phyloP scores from a whole-genome alignment of 1,284 basidiomycete genomes.

The Wallemia hederae region DNA sequence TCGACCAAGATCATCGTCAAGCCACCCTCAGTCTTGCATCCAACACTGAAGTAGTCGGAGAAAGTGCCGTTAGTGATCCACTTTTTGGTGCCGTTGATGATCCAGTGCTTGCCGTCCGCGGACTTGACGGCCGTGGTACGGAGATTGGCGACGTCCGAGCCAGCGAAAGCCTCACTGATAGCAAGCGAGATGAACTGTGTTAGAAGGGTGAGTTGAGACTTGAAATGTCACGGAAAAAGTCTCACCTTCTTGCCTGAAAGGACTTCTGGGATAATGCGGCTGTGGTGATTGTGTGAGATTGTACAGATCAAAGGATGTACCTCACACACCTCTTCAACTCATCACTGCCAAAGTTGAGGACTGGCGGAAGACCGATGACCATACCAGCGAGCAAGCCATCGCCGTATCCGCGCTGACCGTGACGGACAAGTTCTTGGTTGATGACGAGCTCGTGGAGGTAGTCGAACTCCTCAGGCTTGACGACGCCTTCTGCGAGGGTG shows the following conservation, averaged over 20 bases:
- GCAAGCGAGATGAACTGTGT: slow-evolving; percentile 43
- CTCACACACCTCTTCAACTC: slow-evolving; percentile 39
- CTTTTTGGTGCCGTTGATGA: slow-evolving; percentile 59
- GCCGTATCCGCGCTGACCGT: slow-evolving; percentile 50
- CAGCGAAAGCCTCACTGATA: slow-evolving; percentile 69
- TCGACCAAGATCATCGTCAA: slow-evolving; percentile 59
- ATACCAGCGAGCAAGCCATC: slow-evolving; percentile 49
- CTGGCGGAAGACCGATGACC: slow-evolving; percentile 48
- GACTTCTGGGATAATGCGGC: slow-evolving; percentile 39
- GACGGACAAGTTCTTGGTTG: slow-evolving; percentile 53
- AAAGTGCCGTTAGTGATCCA: slow-evolving; percentile 75
- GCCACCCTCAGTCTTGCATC: slow-evolving; percentile 29
- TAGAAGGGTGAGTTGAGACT: neutral
- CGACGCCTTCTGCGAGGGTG: slow-evolving; percentile 45
- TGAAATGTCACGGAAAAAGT: slow-evolving; percentile 14
- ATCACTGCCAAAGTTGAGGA: slow-evolving; percentile 52
- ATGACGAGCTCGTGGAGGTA: slow-evolving; percentile 45
- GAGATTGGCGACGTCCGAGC: slow-evolving; percentile 59
- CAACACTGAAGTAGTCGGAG: slow-evolving; percentile 26
- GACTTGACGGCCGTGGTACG: slow-evolving; percentile 53
- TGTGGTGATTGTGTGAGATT: neutral
- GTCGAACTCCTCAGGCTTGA: slow-evolving; percentile 67
- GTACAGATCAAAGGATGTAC: too few relatives aligned
- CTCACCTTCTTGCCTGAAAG: slow-evolving; percentile 40
- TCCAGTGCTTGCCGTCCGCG: slow-evolving; percentile 52